Evolutionary conservation across 306 rosid species (phyloP), one percentile per base, ranked within the genome.

Genomic region (Boehmeria nivea): DNA sequence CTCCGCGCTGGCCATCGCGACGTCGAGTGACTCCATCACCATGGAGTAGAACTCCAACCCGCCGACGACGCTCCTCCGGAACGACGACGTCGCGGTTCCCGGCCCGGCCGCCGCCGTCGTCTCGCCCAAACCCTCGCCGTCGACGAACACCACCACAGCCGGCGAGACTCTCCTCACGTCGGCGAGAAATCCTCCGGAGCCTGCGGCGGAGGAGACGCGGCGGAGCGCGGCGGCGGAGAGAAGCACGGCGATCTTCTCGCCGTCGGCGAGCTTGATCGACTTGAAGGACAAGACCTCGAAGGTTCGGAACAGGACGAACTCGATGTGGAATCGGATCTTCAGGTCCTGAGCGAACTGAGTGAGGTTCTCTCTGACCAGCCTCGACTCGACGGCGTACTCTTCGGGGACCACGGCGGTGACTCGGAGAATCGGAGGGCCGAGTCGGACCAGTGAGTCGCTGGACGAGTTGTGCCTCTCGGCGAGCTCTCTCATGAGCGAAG

Each of bases 401-500:
- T 85, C 95, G 0, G 85, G 77, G 25, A 85, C 93, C 6, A 89
- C 22, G 14, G 94, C 95, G 1, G 89, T 89, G 69, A 89, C 73
- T 1, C 94, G 70, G 0, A 89, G 77, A 9, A 83, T 46, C 8
- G 86, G 84, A 0, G 81, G 49, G 62, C 27, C 57, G 8, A 34
- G 45, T 40, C 78, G n/a, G 7, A 33, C 38, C 38, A 33, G 15
- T n/a, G 45, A 40, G 36, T 31, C 36, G 36, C 8, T 66, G 3
- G 60, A 25, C 0, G 78, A 27, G 10, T 82, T 83, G 1, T 80
- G 60, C 50, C 78, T 89, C 33, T 83, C 95, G 0, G 89, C 71
- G 2, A 89, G 78, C 61, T 85, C 97, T 44, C 69, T 89, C 87
- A 89, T 85, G 16, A 89, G 72, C 21, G 97, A 85, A 14, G 97